Base-by-base conservation (phyloP, 129 eudicot genomes). In the Tanacetum coccineum region DNA sequence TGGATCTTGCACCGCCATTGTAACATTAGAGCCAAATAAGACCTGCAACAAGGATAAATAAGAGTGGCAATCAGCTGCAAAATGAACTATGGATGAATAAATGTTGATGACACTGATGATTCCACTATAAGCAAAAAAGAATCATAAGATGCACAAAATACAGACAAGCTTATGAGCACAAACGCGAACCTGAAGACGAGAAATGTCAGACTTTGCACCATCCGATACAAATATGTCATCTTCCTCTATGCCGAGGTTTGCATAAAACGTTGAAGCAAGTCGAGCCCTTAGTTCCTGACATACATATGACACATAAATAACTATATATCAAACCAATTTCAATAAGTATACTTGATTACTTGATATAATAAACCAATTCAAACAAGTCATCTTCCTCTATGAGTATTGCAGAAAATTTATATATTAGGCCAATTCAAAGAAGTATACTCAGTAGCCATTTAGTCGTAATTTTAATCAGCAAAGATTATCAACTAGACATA, bases 1-100 rank as follows among this genome's bases (percentile, higher is more conserved):
- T 32, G 97, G 97, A 67, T 87, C 95, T 87, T 91, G 97, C 64
- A 91, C 97, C 5, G 97, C 95, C 82, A 87, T 87, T 63, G 93
- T 91, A 67, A 85, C 97, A 10, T 72, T 83, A 44, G 97, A 91
- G 67, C 97, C 97, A 66, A 91, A 90, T 66, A 91, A 82, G 18
- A 91, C 95, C 95, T 91, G 83, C 72, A 71, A 78, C 56, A 59
- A 51, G 13, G 18, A 20, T 22, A 42, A 70, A 32, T 72, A 59
- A 52, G 46, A 42, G 19, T 45, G 22, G 68, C 32, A 12, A 14
- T 59, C 69, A 75, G 48, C 18, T 9, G 40, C 28, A 57, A 56
- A 36, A 66, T 14, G 18, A 57, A 46, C 28, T 28, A 28, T n/a
- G 8, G 21, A 62, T 32, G 53, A 65, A 73, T 14, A 17, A 3